Percentiles rank a stretch among this genome's conserved stretches.
phyloP scores from a whole-genome alignment of 73 alveolate species.

The Halteria grandinella region DNA sequence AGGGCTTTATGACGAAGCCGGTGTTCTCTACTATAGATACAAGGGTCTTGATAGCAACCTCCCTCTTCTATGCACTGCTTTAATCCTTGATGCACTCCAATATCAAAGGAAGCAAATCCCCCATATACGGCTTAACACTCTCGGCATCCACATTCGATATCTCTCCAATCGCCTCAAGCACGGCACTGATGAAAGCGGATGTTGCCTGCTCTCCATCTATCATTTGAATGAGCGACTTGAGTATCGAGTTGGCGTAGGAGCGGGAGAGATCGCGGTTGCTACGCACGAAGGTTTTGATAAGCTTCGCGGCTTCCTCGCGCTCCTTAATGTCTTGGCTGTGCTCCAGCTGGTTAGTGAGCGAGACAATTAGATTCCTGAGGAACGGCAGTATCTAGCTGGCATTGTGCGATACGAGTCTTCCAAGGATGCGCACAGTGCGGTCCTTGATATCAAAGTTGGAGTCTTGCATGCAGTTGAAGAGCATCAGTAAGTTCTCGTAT shows the following conservation, averaged over 20 bases:
- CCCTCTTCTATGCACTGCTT: conserved; percentile 77
- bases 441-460: conserved; percentile 76
- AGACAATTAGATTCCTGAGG: conserved; percentile 72
- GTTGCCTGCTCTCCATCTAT: conserved; percentile 70
- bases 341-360: conserved; percentile 61
- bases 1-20: conserved; percentile 78
- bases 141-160: conserved; percentile 67
- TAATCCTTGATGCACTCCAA: conserved; percentile 79
- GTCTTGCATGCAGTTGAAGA: conserved; percentile 83
- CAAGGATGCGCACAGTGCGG: conserved; percentile 75
- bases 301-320: conserved; percentile 70
- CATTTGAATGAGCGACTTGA: conserved; percentile 62
- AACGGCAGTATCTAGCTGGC: conserved; percentile 77
- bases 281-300: conserved; percentile 73
- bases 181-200: conserved; percentile 73
- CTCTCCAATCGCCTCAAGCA: conserved; percentile 80
- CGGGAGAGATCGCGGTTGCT: conserved; percentile 61
- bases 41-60: conserved; percentile 77
- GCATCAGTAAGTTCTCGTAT: conserved; percentile 70
- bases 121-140: conserved; percentile 67
- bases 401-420: conserved; percentile 76
- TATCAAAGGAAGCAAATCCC: conserved; percentile 74
- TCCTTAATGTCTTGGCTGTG: conserved; percentile 68
- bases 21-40: conserved; percentile 76
- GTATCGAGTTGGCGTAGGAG: conserved; percentile 72